phyloP scores from a whole-genome alignment of 108 stramenopile species.

The Craspedostauros australis region DNA sequence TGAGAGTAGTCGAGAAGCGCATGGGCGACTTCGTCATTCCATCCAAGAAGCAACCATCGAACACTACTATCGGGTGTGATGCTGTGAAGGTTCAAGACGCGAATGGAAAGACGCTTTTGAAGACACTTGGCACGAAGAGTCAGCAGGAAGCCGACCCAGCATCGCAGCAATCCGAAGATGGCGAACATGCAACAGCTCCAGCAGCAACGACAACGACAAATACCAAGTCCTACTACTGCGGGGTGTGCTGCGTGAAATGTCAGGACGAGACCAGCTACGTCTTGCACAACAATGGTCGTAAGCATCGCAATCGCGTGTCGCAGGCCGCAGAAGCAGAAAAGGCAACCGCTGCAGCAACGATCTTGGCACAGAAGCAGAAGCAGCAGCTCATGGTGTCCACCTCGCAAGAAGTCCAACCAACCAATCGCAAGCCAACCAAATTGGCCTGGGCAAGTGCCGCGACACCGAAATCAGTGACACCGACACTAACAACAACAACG shows the following conservation, averaged over 20 bases:
- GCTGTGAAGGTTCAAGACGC: too few species aligned
- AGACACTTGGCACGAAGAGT: too few species aligned
- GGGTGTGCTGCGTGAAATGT: slow-evolving; percentile 54
- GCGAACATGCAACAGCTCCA: background rate
- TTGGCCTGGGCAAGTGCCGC: too few species aligned
- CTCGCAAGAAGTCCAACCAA: background rate
- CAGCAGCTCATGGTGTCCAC: slow-evolving; percentile 16
- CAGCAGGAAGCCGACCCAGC: too few species aligned
- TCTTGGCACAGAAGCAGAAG: slow-evolving; percentile 37
- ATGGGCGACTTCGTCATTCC: slow-evolving; percentile 21
- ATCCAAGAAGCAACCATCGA: too few species aligned
- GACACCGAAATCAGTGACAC: too few species aligned
- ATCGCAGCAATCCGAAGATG: background rate
- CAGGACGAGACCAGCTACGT: slow-evolving; percentile 54
- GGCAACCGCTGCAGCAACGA: slow-evolving; percentile 38
- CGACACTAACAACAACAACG: too few species aligned
- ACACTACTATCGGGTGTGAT: too few species aligned
- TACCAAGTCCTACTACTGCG: slow-evolving; percentile 29
- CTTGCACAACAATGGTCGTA: slow-evolving; percentile 70
- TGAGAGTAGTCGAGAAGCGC: slow-evolving; percentile 28
- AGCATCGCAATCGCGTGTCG: slow-evolving; percentile 69
- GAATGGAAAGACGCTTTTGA: too few species aligned
- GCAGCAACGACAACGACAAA: background rate
- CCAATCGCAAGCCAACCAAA: slow-evolving; percentile 1
- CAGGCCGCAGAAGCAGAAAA: slow-evolving; percentile 59